Conservation (phyloP, 1,284 basidiomycete species). For the Trametes sp. region DNA sequence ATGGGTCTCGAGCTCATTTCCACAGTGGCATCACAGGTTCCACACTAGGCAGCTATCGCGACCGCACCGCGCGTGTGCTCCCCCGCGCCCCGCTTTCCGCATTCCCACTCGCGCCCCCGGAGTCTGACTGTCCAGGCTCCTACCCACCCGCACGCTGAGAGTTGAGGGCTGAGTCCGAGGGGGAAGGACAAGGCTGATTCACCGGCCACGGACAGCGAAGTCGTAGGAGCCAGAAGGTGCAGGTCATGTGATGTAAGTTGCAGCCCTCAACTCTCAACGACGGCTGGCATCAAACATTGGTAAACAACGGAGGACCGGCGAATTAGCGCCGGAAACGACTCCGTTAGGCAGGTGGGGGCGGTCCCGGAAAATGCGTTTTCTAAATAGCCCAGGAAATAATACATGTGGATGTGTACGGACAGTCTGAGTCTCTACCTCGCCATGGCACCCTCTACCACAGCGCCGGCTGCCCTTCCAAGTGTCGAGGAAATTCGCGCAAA, state of each 20-base stretch:
- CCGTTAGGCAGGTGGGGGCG: neutral
- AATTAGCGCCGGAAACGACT: neutral
- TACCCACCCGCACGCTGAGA: too few relatives aligned
- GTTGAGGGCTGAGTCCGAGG: too few relatives aligned
- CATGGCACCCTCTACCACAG: neutral
- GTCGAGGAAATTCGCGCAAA: conserved; percentile 5
- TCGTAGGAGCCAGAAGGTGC: neutral
- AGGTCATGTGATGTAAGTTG: neutral
- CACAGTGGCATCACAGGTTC: conserved; percentile 7
- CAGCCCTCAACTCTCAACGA: conserved; percentile 6
- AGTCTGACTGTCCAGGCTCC: too few relatives aligned
- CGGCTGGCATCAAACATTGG: conserved; percentile 22
- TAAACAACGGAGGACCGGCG: conserved; percentile 12
- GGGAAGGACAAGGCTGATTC: too few relatives aligned
- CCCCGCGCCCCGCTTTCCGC: neutral
- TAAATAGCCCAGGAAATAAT: too few relatives aligned
- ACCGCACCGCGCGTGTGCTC: neutral
- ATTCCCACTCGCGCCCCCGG: neutral
- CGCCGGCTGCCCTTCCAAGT: neutral
- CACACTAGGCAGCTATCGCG: conserved; percentile 2
- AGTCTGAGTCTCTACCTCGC: neutral
- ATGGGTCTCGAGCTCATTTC: conserved; percentile 8
- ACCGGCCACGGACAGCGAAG: too few relatives aligned
- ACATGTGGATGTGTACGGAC: neutral
- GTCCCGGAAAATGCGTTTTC: neutral